Conservation (phyloP, 257 asterid genomes). For the Jaltomata sinuosa region DNA sequence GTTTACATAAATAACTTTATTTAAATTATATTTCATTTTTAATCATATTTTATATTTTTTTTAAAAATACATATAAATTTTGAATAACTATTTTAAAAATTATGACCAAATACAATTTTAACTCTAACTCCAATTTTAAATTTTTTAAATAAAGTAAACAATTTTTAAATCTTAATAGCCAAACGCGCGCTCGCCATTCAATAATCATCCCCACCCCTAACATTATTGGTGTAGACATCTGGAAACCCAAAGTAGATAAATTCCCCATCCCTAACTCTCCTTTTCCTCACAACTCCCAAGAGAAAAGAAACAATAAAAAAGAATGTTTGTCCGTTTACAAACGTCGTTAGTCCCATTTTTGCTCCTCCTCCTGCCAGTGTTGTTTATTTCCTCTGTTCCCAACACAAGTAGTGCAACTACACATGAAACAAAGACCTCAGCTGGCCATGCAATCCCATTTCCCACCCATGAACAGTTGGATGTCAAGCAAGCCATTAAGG, state of each 20-base stretch:
- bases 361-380: conserved; percentile 11
- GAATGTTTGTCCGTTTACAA: neutral
- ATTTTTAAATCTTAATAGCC: too few relatives aligned
- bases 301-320: neutral
- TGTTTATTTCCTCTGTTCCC: conserved; percentile 2
- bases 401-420: conserved; percentile 11
- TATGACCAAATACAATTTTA: too few relatives aligned
- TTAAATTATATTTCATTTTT: too few relatives aligned
- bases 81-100: too few relatives aligned
- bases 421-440: conserved; percentile 38
- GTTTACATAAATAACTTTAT: too few relatives aligned
- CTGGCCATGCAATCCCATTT: conserved; percentile 71
- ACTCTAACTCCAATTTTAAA: too few relatives aligned
- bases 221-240: conserved; percentile 9
- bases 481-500: conserved; percentile 37
- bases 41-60: too few relatives aligned
- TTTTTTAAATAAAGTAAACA: too few relatives aligned
- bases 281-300: conserved; percentile 1
- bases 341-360: neutral
- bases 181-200: too few relatives aligned
- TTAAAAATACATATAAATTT: too few relatives aligned
- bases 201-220: neutral
- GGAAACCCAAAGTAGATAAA: conserved; percentile 43
- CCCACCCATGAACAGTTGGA: conserved; percentile 59
- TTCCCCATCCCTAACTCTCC: conserved; percentile 12